These are phyloP conservation scores for Acer saccharum DNA, from an alignment of 345 rosid genomes.

Conservation along the genomic window DNA sequence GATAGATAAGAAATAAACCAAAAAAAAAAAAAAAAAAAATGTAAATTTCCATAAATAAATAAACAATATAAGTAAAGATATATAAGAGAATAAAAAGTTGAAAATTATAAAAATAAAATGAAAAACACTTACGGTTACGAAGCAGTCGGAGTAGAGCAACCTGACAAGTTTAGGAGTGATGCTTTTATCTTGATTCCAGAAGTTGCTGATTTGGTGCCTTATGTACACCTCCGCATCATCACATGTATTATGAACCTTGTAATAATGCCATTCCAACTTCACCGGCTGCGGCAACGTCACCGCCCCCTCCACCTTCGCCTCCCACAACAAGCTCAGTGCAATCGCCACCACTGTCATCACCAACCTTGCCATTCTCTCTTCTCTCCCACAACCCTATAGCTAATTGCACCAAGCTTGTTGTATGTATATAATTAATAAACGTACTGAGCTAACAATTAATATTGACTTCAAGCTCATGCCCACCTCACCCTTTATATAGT, in stretches of 20 bases:
- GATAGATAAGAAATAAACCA: neutral
- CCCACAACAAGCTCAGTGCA: slow-evolving; percentile 36
- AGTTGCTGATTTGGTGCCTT: slow-evolving; percentile 42
- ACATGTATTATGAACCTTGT: slow-evolving; percentile 48
- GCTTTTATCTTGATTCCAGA: slow-evolving; percentile 43
- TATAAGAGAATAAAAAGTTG: neutral
- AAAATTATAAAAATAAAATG: neutral
- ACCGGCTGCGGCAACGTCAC: slow-evolving; percentile 34
- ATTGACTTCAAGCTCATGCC: neutral
- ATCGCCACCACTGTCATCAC: slow-evolving; percentile 23
- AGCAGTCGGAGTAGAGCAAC: slow-evolving; percentile 73
- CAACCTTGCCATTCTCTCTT: slow-evolving; percentile 6
- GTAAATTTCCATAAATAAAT: neutral
- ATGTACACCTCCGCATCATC: slow-evolving; percentile 52
- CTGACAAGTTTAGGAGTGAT: slow-evolving; percentile 69
- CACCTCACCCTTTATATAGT: slow-evolving; percentile 29
- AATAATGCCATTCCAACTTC: slow-evolving; percentile 62
- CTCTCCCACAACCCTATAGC: slow-evolving; percentile 2
- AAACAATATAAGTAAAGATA: neutral
- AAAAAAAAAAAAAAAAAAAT: neutral
- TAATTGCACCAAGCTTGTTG: slow-evolving; percentile 22
- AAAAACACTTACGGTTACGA: slow-evolving; percentile 45
- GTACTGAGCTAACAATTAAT: too few relatives aligned
- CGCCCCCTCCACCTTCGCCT: slow-evolving; percentile 38
- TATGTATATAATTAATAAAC: too few relatives aligned